Percentiles rank a stretch among this genome's conserved stretches.
Evolutionary conservation across 1,139 yeast species (phyloP).

Genomic region (Magnusiomyces ingens): DNA sequence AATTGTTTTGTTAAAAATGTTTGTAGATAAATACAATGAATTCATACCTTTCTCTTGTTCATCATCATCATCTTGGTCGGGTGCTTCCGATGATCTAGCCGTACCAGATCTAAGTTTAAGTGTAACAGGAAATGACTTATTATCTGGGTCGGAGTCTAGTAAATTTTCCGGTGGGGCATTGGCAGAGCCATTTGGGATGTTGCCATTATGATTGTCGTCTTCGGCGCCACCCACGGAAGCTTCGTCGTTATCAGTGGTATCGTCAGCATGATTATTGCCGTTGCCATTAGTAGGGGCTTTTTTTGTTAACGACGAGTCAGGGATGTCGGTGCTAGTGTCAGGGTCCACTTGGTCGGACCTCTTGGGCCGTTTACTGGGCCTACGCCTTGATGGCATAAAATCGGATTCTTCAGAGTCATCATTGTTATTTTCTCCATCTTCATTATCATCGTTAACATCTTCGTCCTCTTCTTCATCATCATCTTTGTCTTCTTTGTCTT

Average conservation of each 20-base stretch:
- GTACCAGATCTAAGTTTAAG: conserved; percentile 5
- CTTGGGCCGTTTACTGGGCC: conserved; percentile 11
- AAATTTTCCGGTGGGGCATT: neutral
- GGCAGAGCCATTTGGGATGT: neutral
- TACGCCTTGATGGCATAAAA: neutral
- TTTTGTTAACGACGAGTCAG: conserved; percentile 6
- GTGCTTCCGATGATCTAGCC: neutral
- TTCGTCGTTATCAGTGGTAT: neutral
- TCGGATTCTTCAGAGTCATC: conserved; percentile 15
- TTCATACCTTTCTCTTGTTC: neutral
- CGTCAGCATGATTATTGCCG: neutral
- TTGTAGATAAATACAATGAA: neutral
- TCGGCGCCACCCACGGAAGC: neutral
- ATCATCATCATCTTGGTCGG: neutral
- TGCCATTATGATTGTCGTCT: neutral
- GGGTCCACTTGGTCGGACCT: conserved; percentile 15
- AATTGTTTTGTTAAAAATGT: neutral
- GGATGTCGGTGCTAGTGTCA: conserved; percentile 14
- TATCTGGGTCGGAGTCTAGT: neutral
- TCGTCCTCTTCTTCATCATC: conserved; percentile 22
- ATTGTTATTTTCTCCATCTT: conserved; percentile 19
- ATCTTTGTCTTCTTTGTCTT: conserved; percentile 23
- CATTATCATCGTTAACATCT: conserved; percentile 20
- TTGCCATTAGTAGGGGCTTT: neutral
- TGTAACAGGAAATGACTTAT: neutral